A percentile compares a stretch with the other conserved stretches of the same genome.
These are phyloP conservation scores for Kernera saxatilis DNA, from an alignment of 345 rosid genomes.

Conservation along the genomic window DNA sequence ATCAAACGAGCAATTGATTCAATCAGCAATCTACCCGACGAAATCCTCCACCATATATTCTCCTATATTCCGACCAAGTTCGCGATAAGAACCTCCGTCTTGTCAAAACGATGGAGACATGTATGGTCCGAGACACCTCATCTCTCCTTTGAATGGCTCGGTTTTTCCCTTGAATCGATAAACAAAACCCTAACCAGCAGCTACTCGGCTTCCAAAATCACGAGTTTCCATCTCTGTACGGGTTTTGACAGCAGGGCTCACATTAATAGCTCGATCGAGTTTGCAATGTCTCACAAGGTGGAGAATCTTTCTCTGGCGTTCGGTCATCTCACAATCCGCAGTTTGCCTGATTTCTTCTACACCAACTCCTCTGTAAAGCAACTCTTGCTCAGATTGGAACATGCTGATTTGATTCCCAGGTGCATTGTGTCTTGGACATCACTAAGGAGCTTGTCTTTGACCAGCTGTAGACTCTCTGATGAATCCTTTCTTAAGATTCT, in stretches of 20 bases:
- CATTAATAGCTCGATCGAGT: background rate
- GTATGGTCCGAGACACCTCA: background rate
- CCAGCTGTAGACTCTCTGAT: background rate
- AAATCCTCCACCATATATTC: too few relatives aligned
- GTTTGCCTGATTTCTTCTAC: background rate
- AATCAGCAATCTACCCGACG: too few relatives aligned
- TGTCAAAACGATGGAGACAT: background rate
- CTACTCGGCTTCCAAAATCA: background rate
- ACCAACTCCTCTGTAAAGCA: background rate
- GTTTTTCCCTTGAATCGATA: background rate
- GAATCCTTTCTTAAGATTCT: background rate
- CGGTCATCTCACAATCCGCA: too few relatives aligned
- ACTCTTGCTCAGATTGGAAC: background rate
- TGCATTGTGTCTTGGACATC: constrained; percentile 6
- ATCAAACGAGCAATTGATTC: too few relatives aligned
- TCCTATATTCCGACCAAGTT: background rate
- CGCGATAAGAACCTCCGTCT: background rate
- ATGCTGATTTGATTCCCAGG: background rate
- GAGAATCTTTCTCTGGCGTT: background rate
- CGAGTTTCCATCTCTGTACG: background rate
- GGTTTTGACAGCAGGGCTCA: too few relatives aligned
- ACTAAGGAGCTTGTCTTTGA: background rate
- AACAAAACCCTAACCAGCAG: background rate
- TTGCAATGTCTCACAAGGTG: background rate
- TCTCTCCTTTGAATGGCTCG: too few relatives aligned